Evolutionary conservation across 139 green algal species (phyloP).

Genomic region (Chlorella vulgaris): DNA sequence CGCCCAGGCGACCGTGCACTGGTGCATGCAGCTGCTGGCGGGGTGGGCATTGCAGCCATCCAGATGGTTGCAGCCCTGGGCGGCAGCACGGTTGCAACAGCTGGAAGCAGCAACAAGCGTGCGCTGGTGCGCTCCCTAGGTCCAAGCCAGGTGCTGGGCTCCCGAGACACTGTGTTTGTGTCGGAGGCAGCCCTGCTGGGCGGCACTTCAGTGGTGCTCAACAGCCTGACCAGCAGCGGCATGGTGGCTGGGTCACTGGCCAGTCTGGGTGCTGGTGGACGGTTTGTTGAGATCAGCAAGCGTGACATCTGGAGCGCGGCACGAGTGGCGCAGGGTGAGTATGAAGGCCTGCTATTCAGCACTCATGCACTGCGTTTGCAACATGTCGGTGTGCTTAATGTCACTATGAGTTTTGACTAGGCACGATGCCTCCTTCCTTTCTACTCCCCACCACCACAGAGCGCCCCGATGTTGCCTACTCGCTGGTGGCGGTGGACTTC

Average conservation of each 20-base stretch:
- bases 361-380: not conserved
- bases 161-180: constrained; percentile 70
- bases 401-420: too few relatives aligned
- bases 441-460: constrained; percentile 42
- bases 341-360: not conserved
- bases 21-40: constrained; percentile 61
- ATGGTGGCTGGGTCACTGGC: constrained; percentile 62
- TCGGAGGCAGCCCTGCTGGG: constrained; percentile 61
- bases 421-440: too few relatives aligned
- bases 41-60: constrained; percentile 72
- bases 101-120: constrained; percentile 75
- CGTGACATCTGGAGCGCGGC: constrained; percentile 81
- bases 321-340: constrained; percentile 51
- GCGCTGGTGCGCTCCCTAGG: constrained; percentile 60
- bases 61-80: constrained; percentile 56
- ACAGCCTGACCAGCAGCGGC: constrained; percentile 81
- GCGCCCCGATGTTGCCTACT: constrained; percentile 77
- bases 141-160: constrained; percentile 52
- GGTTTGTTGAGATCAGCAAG: constrained; percentile 90
- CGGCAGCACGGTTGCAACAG: constrained; percentile 63
- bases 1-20: constrained; percentile 49
- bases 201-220: constrained; percentile 74
- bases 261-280: constrained; percentile 43
- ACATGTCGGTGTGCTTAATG: too few relatives aligned
- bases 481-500: constrained; percentile 88